Percentiles rank a stretch among this genome's conserved stretches.
Evolutionary conservation across 805 yeast genomes (phyloP).

Genomic region (Monosporozyma servazzii): DNA sequence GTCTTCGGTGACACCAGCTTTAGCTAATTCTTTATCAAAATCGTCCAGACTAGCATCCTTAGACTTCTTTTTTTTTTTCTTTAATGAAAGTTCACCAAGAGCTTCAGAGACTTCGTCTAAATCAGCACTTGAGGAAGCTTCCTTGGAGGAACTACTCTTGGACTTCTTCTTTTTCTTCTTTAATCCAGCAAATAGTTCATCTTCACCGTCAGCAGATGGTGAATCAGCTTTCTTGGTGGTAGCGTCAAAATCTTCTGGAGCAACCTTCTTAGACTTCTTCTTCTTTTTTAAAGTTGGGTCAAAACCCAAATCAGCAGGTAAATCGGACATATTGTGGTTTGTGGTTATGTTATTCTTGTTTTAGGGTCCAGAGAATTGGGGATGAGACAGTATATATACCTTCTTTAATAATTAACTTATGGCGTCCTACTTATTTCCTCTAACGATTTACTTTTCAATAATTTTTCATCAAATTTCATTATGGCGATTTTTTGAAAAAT

Average conservation of each 20-base stretch:
- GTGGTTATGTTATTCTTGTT: neutral
- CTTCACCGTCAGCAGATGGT: slow-evolving; percentile 36
- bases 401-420: neutral
- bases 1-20: slow-evolving; percentile 73
- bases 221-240: slow-evolving; percentile 22
- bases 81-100: slow-evolving; percentile 61
- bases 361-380: neutral
- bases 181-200: slow-evolving; percentile 68
- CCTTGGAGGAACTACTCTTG: slow-evolving; percentile 33
- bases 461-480: neutral
- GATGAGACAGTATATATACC: too few relatives aligned
- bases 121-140: slow-evolving; percentile 28
- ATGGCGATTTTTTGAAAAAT: neutral
- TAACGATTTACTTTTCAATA: neutral
- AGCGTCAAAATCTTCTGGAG: slow-evolving; percentile 32
- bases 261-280: slow-evolving; percentile 56
- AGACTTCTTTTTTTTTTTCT: slow-evolving; percentile 78
- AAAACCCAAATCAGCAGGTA: slow-evolving; percentile 44
- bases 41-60: slow-evolving; percentile 55
- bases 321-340: slow-evolving; percentile 19
- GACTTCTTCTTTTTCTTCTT: slow-evolving; percentile 81
- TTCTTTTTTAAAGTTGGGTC: slow-evolving; percentile 71
- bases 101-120: slow-evolving; percentile 44
- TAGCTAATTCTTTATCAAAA: slow-evolving; percentile 80
- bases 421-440: neutral